Conservation (phyloP, 2,329 filamentous ascomycete genomes). For the Aspergillus uvarum region DNA sequence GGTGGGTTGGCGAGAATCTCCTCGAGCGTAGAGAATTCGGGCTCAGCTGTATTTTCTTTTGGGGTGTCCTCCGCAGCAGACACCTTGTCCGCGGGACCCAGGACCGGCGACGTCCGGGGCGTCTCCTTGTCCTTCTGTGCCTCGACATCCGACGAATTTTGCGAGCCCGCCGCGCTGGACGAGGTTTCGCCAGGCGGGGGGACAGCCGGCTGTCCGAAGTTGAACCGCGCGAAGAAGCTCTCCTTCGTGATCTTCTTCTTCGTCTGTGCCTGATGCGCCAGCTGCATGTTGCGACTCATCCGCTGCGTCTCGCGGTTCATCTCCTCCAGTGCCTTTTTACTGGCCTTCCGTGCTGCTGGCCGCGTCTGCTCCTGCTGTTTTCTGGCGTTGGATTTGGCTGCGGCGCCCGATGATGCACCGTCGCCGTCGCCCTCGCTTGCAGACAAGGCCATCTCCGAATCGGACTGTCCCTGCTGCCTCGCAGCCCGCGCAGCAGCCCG, state of each 20-base stretch:
- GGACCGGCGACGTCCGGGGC: slow-evolving; percentile 67
- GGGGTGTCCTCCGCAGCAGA: neutral
- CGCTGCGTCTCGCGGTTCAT: slow-evolving; percentile 95
- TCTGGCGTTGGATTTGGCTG: slow-evolving; percentile 51
- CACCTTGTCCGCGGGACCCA: slow-evolving; percentile 23
- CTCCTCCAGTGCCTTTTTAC: slow-evolving; percentile 91
- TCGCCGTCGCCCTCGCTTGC: slow-evolving; percentile 59
- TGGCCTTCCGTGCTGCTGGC: slow-evolving; percentile 74
- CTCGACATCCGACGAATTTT: slow-evolving; percentile 45
- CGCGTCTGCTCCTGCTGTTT: slow-evolving; percentile 51
- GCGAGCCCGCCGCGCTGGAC: slow-evolving; percentile 53
- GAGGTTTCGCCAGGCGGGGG: slow-evolving; percentile 29
- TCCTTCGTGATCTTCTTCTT: slow-evolving; percentile 87
- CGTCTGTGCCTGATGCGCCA: slow-evolving; percentile 84
- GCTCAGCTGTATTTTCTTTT: slow-evolving; percentile 18
- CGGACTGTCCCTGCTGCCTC: slow-evolving; percentile 34
- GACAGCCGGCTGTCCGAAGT: slow-evolving; percentile 58
- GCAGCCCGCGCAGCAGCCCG: slow-evolving; percentile 31
- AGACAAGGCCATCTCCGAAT: slow-evolving; percentile 46
- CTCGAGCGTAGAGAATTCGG: slow-evolving; percentile 43
- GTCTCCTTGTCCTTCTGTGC: slow-evolving; percentile 54
- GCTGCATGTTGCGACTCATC: slow-evolving; percentile 83
- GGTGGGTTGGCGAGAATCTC: slow-evolving; percentile 33
- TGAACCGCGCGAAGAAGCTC: slow-evolving; percentile 80
- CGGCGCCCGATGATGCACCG: slow-evolving; percentile 64